Evolutionary conservation across 352 stramenopile genomes (phyloP), one percentile per base, ranked within the genome.

Genomic region (Phytophthora europaea): DNA sequence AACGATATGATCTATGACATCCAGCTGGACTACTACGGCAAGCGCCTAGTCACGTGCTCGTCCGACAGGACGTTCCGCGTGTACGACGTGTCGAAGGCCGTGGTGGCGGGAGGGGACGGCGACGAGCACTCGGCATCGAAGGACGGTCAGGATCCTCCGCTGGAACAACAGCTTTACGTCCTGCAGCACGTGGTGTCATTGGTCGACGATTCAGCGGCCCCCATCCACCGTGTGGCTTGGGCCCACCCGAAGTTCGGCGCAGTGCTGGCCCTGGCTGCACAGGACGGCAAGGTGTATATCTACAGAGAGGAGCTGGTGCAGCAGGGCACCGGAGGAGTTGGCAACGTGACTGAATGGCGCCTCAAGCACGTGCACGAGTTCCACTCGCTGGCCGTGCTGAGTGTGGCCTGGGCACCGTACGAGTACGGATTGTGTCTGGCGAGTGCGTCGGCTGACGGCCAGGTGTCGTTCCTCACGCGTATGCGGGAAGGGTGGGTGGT

Each of bases 1-100:
- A 93, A 92, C 40, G 90, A 95, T 76, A 94, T 94, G 86, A 91
- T 97, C 65, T 91, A 94, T 72, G 90, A 97, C 76, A 94, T 96
- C 36, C 89, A 97, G 75, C 80, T 97, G 65, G 89, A 97, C 65
- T 97, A 96, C 69, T 95, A 97, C 67, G 88, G 89, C 69, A 95
- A 96, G 66, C 87, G 87, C 28, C 76, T 97, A 50, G 87, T 71
- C 33, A 95, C 90, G 52, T 95, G 89, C 73, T 97, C 90, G 33
- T 84, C 78, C 18, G 90, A 97, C 72, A 84, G 88, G 65, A 94
- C 89, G 52, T 94, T 97, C 68, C 88, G 88, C 64, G 72, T 97
- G 38, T 97, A 94, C 73, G 88, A 95, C 65, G 85, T 95, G 38
- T 89, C 85, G 1, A 80, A 80, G 38, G 78, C 88, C 15, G 87